phyloP scores from a whole-genome alignment of 192 early-diverging fungal species.

The Polychytrium aggregatum region DNA sequence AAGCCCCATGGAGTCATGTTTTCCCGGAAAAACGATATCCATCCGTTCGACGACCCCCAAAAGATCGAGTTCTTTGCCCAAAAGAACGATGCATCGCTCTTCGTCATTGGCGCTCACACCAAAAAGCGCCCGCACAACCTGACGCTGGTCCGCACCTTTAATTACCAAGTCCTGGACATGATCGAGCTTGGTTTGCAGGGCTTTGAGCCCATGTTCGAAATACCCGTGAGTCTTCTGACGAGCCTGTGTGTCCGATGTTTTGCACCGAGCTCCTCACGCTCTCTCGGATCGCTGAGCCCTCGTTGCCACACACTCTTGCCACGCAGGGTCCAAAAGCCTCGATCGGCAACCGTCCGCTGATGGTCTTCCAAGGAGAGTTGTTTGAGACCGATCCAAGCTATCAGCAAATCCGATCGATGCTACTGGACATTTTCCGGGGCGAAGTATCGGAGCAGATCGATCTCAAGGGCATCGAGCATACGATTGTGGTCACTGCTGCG shows the following conservation, averaged over 20 bases:
- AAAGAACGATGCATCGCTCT: conserved; percentile 90
- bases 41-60: conserved; percentile 90
- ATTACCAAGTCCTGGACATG: conserved; percentile 92
- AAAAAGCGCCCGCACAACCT: conserved; percentile 97
- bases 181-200: conserved; percentile 88
- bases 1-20: conserved; percentile 83
- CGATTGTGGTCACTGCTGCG: conserved; percentile 71
- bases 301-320: background rate
- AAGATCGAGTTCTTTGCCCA: conserved; percentile 86
- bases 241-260: too few species aligned
- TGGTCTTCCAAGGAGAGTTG: conserved; percentile 83
- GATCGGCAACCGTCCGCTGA: conserved; percentile 76
- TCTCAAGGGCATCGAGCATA: conserved; percentile 78
- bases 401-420: conserved; percentile 73
- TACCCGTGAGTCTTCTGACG: too few species aligned
- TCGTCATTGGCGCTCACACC: conserved; percentile 81
- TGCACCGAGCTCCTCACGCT: too few species aligned
- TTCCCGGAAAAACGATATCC: conserved; percentile 88
- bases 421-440: conserved; percentile 85
- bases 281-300: too few species aligned
- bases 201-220: too few species aligned
- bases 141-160: conserved; percentile 81
- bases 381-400: too few species aligned
- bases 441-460: conserved; percentile 61
- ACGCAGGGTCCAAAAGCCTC: conserved; percentile 29